A percentile compares a stretch with the other conserved stretches of the same genome.
These are phyloP conservation scores for Pulveroboletus sp. DNA, from an alignment of 768 basidiomycete genomes.

Conservation along the genomic window DNA sequence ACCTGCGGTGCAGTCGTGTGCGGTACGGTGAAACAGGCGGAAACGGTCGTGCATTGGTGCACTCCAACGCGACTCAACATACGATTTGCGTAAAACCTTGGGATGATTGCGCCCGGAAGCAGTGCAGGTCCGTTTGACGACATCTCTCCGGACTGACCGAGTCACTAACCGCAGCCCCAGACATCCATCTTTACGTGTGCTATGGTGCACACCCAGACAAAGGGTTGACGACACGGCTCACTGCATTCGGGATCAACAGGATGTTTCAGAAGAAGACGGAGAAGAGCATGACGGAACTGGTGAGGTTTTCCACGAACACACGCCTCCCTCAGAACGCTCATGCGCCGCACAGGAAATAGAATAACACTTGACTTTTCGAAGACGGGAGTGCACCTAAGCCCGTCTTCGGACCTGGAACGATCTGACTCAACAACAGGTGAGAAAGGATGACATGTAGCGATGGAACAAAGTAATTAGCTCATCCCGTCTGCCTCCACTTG, in stretches of 20 bases:
- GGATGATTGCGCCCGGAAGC: slow-evolving; percentile 95
- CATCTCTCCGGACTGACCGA: neutral
- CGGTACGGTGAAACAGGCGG: slow-evolving; percentile 81
- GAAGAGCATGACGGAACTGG: slow-evolving; percentile 94
- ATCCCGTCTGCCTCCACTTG: no score
- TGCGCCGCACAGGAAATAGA: no score
- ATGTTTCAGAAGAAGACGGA: slow-evolving; percentile 83
- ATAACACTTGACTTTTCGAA: no score
- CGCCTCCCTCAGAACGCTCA: neutral
- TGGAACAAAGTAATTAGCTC: no score
- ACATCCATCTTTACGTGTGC: slow-evolving; percentile 91
- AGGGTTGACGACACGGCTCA: slow-evolving; percentile 66
- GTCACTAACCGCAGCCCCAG: slow-evolving; percentile 41
- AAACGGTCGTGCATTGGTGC: slow-evolving; percentile 84
- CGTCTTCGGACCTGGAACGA: no score
- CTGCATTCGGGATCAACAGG: slow-evolving; percentile 85
- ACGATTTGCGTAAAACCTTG: slow-evolving; percentile 86
- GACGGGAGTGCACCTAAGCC: no score
- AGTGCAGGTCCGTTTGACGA: slow-evolving; percentile 67
- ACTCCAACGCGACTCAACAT: slow-evolving; percentile 71
- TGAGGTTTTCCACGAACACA: slow-evolving; percentile 32
- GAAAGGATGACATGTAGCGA: no score
- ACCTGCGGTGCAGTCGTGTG: slow-evolving; percentile 84
- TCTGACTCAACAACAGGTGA: no score
- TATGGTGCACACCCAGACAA: slow-evolving; percentile 81